These are phyloP conservation scores for Cryphonectria japonica DNA, from an alignment of 2,329 filamentous ascomycete species.

Conservation along the genomic window DNA sequence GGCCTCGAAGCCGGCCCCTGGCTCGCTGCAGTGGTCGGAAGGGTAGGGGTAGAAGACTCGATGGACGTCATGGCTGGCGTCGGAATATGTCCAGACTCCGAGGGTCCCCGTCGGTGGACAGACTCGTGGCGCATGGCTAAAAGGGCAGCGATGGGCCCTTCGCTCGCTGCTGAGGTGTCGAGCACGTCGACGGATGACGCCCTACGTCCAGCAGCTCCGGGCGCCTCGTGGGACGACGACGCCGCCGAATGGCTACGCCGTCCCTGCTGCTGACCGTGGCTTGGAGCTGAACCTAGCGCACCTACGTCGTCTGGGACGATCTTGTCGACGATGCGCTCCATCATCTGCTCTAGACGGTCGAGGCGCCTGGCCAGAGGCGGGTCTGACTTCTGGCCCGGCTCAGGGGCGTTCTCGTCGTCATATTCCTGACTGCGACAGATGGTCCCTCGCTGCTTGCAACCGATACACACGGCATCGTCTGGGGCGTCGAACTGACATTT, in stretches of 20 bases:
- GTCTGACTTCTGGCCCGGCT: conserved; percentile 38
- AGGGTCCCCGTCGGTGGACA: conserved; percentile 20
- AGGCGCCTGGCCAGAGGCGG: conserved; percentile 48
- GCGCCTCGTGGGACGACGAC: background rate
- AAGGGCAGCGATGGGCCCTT: conserved; percentile 38
- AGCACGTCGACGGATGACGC: conserved; percentile 35
- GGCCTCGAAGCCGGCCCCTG: conserved; percentile 7
- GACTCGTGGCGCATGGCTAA: conserved; percentile 34
- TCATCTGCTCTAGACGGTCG: conserved; percentile 50
- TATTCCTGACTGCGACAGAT: conserved; percentile 52
- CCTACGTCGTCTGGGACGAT: conserved; percentile 35
- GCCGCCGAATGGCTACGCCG: conserved; percentile 30
- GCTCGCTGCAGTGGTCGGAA: conserved; percentile 9
- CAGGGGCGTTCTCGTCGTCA: conserved; percentile 40
- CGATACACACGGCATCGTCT: conserved; percentile 45
- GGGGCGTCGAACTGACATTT: conserved; percentile 49
- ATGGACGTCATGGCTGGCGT: conserved; percentile 30
- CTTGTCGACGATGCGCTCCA: conserved; percentile 49
- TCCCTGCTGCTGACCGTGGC: conserved; percentile 28
- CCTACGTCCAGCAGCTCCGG: conserved; percentile 34
- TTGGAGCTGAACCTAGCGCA: background rate
- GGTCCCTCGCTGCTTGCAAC: conserved; percentile 47
- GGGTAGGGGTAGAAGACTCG: conserved; percentile 25
- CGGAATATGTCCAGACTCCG: conserved; percentile 29
- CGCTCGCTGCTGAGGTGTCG: conserved; percentile 36